Evolutionary conservation across 495 filamentous ascomycete genomes (phyloP).

Genomic region (Hyaloscypha finlandica): DNA sequence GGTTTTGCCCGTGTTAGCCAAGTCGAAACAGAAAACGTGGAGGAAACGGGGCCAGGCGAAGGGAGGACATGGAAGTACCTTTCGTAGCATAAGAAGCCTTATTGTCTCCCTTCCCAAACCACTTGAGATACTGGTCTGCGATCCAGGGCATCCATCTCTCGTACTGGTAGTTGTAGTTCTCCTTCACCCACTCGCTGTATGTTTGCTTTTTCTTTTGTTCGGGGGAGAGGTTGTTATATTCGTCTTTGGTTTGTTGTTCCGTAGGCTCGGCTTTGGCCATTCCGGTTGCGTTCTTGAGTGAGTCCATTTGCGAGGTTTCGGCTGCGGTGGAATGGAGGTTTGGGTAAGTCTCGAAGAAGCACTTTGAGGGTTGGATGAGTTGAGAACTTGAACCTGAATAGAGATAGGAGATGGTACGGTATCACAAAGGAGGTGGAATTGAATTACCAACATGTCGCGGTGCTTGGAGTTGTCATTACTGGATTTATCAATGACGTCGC

Average conservation of each 20-base stretch:
- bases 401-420: not conserved
- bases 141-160: conserved; percentile 4
- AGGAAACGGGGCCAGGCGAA: not conserved
- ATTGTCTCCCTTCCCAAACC: conserved; percentile 4
- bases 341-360: too few species aligned
- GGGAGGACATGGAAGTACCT: not conserved
- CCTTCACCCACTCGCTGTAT: not conserved
- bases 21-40: not conserved
- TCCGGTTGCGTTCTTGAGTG: not conserved
- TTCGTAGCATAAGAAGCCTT: conserved; percentile 8
- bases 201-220: conserved; percentile 9
- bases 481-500: not conserved
- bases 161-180: not conserved
- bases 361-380: too few species aligned
- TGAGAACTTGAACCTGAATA: not conserved
- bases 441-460: not conserved
- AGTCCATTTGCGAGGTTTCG: not conserved
- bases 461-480: not conserved
- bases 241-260: not conserved
- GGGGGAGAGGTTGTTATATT: not conserved
- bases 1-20: not conserved
- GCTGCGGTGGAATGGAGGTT: too few species aligned
- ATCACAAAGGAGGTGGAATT: not conserved
- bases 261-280: not conserved
- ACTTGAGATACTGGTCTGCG: not conserved